A percentile compares a stretch with the other conserved stretches of the same genome.
These are phyloP conservation scores for Staphylotrichum tortipilum DNA, from an alignment of 495 filamentous ascomycete genomes.

Conservation along the genomic window DNA sequence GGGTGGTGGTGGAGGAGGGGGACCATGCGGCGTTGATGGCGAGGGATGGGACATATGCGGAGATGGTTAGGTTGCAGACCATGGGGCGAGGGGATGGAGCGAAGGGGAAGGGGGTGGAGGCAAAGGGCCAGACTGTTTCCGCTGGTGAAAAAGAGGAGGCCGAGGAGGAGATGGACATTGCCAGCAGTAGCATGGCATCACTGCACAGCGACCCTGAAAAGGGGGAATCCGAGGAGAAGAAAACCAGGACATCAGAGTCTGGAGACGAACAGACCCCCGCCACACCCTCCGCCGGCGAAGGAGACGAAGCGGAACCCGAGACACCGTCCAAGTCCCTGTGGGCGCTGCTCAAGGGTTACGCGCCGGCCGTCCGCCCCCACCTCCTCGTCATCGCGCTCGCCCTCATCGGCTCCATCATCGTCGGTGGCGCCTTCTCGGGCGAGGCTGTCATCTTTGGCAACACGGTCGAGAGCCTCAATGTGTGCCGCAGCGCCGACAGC, in stretches of 20 bases:
- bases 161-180: too few relatives aligned
- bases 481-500: conserved; percentile 22
- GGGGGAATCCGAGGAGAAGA: neutral
- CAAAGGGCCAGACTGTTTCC: too few relatives aligned
- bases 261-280: neutral
- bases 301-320: conserved; percentile 33
- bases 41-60: conserved; percentile 42
- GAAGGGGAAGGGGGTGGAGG: too few relatives aligned
- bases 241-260: neutral
- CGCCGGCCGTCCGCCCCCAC: conserved; percentile 10
- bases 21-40: conserved; percentile 56
- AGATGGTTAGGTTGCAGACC: conserved; percentile 43
- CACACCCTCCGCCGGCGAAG: conserved; percentile 8
- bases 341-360: conserved; percentile 11
- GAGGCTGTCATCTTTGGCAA: conserved; percentile 27
- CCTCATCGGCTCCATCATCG: conserved; percentile 14
- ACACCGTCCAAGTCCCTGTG: conserved; percentile 13
- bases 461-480: conserved; percentile 28
- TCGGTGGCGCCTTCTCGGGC: conserved; percentile 23
- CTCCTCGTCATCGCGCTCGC: conserved; percentile 13
- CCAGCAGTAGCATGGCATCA: neutral
- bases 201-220: neutral
- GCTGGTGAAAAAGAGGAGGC: too few relatives aligned
- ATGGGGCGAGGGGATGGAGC: too few relatives aligned
- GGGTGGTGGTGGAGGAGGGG: conserved; percentile 68